Percentiles rank a stretch among this genome's conserved stretches.
Evolutionary conservation across 805 yeast species (phyloP).

Genomic region (Monosporozyma aerobia): DNA sequence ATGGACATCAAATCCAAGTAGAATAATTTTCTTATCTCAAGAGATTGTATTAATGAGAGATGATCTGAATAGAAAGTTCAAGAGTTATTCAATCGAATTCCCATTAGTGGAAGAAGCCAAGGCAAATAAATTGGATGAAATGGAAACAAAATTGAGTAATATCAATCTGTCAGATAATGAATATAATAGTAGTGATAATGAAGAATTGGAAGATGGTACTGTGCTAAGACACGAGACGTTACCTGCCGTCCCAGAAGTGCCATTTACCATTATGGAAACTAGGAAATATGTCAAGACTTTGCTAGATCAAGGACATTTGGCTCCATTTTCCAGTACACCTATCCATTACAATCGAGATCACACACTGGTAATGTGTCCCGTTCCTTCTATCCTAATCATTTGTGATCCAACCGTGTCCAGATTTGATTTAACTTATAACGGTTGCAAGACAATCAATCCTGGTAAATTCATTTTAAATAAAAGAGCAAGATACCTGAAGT

Average conservation of each 20-base stretch:
- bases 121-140: conserved; percentile 10
- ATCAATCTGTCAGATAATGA: conserved; percentile 5
- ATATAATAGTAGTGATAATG: background rate
- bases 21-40: conserved; percentile 72
- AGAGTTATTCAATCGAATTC: conserved; percentile 57
- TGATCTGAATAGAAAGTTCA: conserved; percentile 59
- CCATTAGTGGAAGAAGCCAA: conserved; percentile 29
- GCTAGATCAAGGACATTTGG: conserved; percentile 77
- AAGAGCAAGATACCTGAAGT: conserved; percentile 63
- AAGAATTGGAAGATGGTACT: background rate
- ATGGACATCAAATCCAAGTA: conserved; percentile 70
- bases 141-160: conserved; percentile 18
- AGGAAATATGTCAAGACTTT: conserved; percentile 69
- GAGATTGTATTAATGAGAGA: conserved; percentile 72
- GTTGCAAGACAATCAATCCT: conserved; percentile 70
- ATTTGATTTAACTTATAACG: conserved; percentile 71
- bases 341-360: conserved; percentile 64
- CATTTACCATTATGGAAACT: conserved; percentile 31
- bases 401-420: conserved; percentile 62
- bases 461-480: conserved; percentile 44
- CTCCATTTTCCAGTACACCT: conserved; percentile 66
- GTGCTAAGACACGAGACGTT: background rate
- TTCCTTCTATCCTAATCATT: conserved; percentile 60
- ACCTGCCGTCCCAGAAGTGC: background rate
- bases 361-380: conserved; percentile 60